These are phyloP conservation scores for Ceratocystis eucalypticola DNA, from an alignment of 2,329 filamentous ascomycete genomes.

Conservation along the genomic window DNA sequence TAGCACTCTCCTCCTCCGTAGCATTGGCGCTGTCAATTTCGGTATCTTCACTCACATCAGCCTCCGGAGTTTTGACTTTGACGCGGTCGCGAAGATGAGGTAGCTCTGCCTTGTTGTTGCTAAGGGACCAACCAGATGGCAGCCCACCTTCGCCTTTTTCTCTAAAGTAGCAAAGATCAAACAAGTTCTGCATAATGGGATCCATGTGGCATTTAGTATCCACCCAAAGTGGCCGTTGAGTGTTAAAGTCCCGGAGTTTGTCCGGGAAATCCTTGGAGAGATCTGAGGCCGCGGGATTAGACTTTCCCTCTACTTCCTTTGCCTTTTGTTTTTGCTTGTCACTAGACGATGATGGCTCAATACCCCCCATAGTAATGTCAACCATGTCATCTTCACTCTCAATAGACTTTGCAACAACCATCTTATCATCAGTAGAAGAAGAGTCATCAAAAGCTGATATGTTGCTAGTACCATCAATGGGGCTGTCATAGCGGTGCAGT, in stretches of 20 bases:
- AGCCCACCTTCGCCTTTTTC: slow-evolving; percentile 36
- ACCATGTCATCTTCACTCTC: slow-evolving; percentile 85
- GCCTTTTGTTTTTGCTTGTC: slow-evolving; percentile 35
- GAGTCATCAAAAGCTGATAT: slow-evolving; percentile 26
- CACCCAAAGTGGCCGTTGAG: slow-evolving; percentile 39
- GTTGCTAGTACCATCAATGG: slow-evolving; percentile 12
- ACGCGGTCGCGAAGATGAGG: slow-evolving; percentile 38
- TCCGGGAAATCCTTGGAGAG: slow-evolving; percentile 19
- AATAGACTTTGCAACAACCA: slow-evolving; percentile 60
- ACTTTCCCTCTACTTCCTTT: slow-evolving; percentile 16
- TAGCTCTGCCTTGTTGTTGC: slow-evolving; percentile 46
- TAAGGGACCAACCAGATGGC: slow-evolving; percentile 51
- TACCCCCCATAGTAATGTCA: slow-evolving; percentile 63
- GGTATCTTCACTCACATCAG: slow-evolving; percentile 32
- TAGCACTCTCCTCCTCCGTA: slow-evolving; percentile 34
- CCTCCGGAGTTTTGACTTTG: slow-evolving; percentile 30
- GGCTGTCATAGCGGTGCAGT: slow-evolving; percentile 39
- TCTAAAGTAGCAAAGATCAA: slow-evolving; percentile 57
- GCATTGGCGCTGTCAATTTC: slow-evolving; percentile 32
- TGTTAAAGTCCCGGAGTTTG: slow-evolving; percentile 36
- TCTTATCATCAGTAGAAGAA: slow-evolving; percentile 52
- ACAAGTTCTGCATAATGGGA: slow-evolving; percentile 53
- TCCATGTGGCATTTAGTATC: slow-evolving; percentile 45
- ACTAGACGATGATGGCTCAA: neutral
- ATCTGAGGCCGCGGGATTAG: neutral